A percentile compares a stretch with the other conserved stretches of the same genome.
phyloP scores from a whole-genome alignment of 2,329 filamentous ascomycete species.

The Davidsoniella virescens region DNA sequence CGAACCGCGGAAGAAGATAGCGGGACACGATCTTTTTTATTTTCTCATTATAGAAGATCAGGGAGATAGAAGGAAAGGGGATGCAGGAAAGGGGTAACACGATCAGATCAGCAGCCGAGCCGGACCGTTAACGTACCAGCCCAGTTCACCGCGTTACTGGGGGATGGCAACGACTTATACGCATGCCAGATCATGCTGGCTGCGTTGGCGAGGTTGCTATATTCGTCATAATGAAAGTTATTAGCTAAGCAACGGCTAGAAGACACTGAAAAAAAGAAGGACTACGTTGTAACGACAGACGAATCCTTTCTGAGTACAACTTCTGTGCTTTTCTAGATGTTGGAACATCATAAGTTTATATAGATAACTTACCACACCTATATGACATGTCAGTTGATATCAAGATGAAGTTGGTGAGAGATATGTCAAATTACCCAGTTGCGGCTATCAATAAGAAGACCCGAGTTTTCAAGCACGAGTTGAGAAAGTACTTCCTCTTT shows the following conservation, averaged over 20 bases:
- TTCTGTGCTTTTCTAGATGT: too few relatives aligned
- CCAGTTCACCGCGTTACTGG: constrained; percentile 60
- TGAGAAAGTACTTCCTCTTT: constrained; percentile 62
- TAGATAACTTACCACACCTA: constrained; percentile 9
- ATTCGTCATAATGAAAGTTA: neutral
- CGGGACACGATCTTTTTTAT: too few relatives aligned
- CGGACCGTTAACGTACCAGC: constrained; percentile 31
- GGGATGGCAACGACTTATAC: constrained; percentile 52
- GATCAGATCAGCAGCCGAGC: too few relatives aligned
- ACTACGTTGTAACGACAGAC: too few relatives aligned
- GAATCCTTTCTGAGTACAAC: too few relatives aligned
- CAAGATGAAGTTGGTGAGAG: neutral
- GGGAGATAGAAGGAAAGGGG: neutral
- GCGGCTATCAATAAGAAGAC: constrained; percentile 53
- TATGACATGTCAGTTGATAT: neutral
- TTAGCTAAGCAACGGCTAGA: neutral
- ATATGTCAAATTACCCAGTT: constrained; percentile 50
- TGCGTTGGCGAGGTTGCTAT: constrained; percentile 59
- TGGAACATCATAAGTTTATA: too few relatives aligned
- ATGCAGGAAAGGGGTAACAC: neutral
- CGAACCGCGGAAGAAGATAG: too few relatives aligned
- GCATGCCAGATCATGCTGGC: constrained; percentile 67
- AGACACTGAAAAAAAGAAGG: too few relatives aligned
- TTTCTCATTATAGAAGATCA: neutral
- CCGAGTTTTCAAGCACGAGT: constrained; percentile 52